Conservation (phyloP, 306 rosid genomes). For the Begonia loranthoides region DNA sequence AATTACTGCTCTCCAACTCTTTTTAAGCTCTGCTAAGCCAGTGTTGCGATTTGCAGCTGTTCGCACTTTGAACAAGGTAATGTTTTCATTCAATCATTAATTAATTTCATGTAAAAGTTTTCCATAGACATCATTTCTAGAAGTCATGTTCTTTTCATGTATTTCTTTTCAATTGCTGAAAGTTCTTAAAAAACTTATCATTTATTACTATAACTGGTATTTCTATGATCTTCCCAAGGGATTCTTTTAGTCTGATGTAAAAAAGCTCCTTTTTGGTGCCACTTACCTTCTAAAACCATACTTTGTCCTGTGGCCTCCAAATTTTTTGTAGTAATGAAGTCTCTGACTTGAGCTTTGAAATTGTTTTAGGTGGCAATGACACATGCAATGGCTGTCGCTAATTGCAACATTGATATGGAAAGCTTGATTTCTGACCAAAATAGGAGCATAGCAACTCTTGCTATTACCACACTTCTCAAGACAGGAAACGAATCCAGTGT, state of each 20-base stretch:
- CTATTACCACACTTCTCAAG: constrained; percentile 92
- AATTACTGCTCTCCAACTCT: constrained; percentile 94
- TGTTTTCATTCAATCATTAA: constrained; percentile 1
- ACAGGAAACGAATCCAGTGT: constrained; percentile 98
- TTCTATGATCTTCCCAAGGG: too few species aligned
- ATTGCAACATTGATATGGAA: constrained; percentile 98
- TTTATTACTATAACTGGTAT: too few species aligned
- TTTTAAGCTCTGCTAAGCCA: constrained; percentile 94
- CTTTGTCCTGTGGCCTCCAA: too few species aligned
- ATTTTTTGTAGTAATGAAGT: background rate
- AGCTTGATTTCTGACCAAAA: constrained; percentile 92
- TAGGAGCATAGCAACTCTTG: constrained; percentile 98
- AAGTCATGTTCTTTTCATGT: too few species aligned
- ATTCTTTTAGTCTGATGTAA: too few species aligned
- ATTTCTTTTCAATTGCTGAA: too few species aligned
- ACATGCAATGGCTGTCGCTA: constrained; percentile 97
- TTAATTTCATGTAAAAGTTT: too few species aligned
- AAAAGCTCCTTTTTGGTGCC: too few species aligned
- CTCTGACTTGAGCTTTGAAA: background rate
- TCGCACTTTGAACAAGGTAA: constrained; percentile 94
- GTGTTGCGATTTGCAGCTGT: constrained; percentile 98
- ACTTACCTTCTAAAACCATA: too few species aligned
- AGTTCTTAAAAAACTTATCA: too few species aligned
- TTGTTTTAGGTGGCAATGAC: constrained; percentile 91
- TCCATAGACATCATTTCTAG: too few species aligned